Base-by-base conservation (phyloP, 495 filamentous ascomycete species). In the Trichocladium uniseriatum region DNA sequence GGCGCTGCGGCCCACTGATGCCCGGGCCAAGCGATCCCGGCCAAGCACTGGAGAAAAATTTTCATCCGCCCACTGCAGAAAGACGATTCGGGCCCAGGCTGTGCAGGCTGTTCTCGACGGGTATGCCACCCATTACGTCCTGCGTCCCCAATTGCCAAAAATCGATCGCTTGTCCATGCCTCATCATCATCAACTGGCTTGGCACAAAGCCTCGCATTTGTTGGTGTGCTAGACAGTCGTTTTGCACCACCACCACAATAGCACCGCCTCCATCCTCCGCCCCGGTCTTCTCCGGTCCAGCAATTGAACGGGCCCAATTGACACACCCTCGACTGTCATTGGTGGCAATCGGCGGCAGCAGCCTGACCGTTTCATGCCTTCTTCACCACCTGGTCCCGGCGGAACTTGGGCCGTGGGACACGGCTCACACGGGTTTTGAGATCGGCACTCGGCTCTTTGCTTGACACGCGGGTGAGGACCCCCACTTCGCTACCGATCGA, bases 401-500 rank as follows among this genome's bases (percentile, higher is more conserved):
- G 39, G 6, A 27, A 14, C 48, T 47, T 24, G 27, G 21, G 4
- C 27, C 50, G 44, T 38, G 45, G 43, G 43, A 47, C n/a, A n/a
- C n/a, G 38, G 45, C 34, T 34, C n/a, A n/a, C n/a, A n/a, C n/a
- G n/a, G 18, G 36, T 13, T 34, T 27, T 11, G 37, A 38, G 58
- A 61, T 58, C 55, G 46, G 47, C 58, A 51, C 38, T 51, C 55
- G 49, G 39, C 50, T 43, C 38, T 35, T 20, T 32, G 24, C 13
- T n/a, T n/a, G n/a, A n/a, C n/a, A n/a, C n/a, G n/a, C n/a, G n/a
- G n/a, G n/a, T n/a, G n/a, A n/a, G n/a, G 39, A 24, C 40, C 42
- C 45, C 11, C n/a, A 15, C 28, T 45, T 36, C 19, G 22, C 27
- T 10, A 10, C 28, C 15, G 18, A 4, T 13, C 16, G 15, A 21